phyloP scores from a whole-genome alignment of 2,329 filamentous ascomycete species.

The Colletotrichum tanaceti region DNA sequence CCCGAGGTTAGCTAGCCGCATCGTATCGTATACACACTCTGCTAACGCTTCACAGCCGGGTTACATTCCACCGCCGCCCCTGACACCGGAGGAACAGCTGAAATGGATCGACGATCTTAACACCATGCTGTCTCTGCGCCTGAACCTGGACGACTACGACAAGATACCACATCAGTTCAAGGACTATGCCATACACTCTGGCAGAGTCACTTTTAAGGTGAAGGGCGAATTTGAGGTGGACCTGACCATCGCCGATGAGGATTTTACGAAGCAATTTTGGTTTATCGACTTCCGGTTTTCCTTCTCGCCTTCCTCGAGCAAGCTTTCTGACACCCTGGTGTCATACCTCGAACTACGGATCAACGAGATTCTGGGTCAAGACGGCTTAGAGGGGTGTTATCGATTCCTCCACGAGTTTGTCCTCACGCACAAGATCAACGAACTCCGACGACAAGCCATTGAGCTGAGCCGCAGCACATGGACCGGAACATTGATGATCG shows the following conservation, averaged over 20 bases:
- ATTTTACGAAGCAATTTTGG: constrained; percentile 85
- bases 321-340: constrained; percentile 72
- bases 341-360: constrained; percentile 75
- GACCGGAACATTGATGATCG: constrained; percentile 81
- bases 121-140: constrained; percentile 80
- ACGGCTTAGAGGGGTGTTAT: constrained; percentile 84
- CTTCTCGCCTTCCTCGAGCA: constrained; percentile 76
- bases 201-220: constrained; percentile 90
- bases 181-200: constrained; percentile 82
- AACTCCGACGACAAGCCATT: constrained; percentile 81
- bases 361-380: constrained; percentile 76
- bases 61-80: constrained; percentile 78
- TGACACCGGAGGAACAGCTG: constrained; percentile 78
- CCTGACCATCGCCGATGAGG: constrained; percentile 88
- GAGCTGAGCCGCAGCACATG: constrained; percentile 78
- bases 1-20: constrained; percentile 71
- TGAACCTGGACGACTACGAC: constrained; percentile 87
- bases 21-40: background rate
- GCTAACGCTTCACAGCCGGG: constrained; percentile 64
- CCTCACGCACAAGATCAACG: constrained; percentile 88
- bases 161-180: constrained; percentile 79
- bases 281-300: constrained; percentile 92
- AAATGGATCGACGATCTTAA: constrained; percentile 84
- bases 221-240: constrained; percentile 91
- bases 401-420: constrained; percentile 88